These are phyloP conservation scores for Syncephalastrum contaminatum DNA, from an alignment of 371 early-diverging fungal genomes.

Conservation along the genomic window DNA sequence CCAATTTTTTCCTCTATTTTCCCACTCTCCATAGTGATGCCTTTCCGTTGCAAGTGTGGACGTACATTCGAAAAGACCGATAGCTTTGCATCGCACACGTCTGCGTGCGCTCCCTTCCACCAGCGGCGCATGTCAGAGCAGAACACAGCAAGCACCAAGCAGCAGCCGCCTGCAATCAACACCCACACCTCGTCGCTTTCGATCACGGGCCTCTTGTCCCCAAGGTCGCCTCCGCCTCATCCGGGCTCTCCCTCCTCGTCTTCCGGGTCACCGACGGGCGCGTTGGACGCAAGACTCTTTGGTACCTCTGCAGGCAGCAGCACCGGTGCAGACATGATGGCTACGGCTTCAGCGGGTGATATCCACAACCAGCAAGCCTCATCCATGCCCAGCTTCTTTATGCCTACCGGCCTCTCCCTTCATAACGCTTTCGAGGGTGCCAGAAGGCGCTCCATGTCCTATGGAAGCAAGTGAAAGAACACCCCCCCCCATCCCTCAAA, in stretches of 20 bases:
- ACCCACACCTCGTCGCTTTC: conserved; percentile 17
- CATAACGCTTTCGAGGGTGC: conserved; percentile 54
- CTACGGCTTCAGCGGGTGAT: too few relatives aligned
- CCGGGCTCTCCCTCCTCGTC: conserved; percentile 17
- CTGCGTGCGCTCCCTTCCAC: conserved; percentile 51
- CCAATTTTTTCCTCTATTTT: conserved; percentile 5
- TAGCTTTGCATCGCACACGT: conserved; percentile 48
- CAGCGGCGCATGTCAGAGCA: conserved; percentile 40
- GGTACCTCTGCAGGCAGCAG: too few relatives aligned
- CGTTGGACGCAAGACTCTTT: background rate
- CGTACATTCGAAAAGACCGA: conserved; percentile 50
- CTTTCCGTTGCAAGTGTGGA: conserved; percentile 46
- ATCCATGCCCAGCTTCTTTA: conserved; percentile 27
- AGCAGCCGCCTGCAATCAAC: conserved; percentile 15
- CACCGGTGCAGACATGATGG: conserved; percentile 8
- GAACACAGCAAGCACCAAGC: conserved; percentile 5
- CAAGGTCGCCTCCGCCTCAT: conserved; percentile 11
- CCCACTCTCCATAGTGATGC: conserved; percentile 27
- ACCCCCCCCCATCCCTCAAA: too few relatives aligned
- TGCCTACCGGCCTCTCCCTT: conserved; percentile 49
- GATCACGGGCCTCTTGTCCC: conserved; percentile 23
- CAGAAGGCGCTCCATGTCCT: conserved; percentile 53
- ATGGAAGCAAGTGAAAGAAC: conserved; percentile 15
- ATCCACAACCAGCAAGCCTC: background rate
- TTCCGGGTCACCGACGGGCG: conserved; percentile 9